Evolutionary conservation across 2,329 filamentous ascomycete genomes (phyloP).

Genomic region (Dactylellina sp.): DNA sequence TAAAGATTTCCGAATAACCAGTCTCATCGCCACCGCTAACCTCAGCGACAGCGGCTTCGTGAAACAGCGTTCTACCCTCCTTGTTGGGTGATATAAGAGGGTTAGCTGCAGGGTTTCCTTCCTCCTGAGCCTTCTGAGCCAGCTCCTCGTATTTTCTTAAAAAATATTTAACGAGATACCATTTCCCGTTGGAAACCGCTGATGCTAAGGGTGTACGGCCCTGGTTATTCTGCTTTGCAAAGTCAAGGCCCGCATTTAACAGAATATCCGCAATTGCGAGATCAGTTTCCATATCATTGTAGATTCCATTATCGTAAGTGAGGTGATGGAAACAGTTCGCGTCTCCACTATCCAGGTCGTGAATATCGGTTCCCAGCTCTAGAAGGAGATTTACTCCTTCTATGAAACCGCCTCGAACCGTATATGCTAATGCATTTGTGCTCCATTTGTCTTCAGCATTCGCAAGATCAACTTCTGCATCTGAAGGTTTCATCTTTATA

Average conservation of each 20-base stretch:
- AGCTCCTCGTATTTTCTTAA: constrained; percentile 22
- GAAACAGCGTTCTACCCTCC: neutral
- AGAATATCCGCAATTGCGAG: constrained; percentile 27
- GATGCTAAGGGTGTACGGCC: neutral
- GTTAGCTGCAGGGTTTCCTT: neutral
- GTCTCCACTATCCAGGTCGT: constrained; percentile 2
- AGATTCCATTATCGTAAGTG: neutral
- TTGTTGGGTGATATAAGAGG: neutral
- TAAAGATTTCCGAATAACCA: neutral
- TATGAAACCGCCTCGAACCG: constrained; percentile 7
- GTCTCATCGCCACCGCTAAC: neutral
- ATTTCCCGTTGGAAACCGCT: neutral
- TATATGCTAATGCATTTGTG: constrained; percentile 23
- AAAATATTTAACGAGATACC: constrained; percentile 12
- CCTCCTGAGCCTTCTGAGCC: neutral
- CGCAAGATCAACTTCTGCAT: constrained; percentile 5
- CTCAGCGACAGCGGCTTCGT: neutral
- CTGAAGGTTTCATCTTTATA: constrained; percentile 26
- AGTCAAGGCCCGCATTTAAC: constrained; percentile 14
- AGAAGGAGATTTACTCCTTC: constrained; percentile 32
- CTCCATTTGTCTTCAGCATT: constrained; percentile 11
- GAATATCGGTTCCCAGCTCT: constrained; percentile 8
- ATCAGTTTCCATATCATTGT: constrained; percentile 2
- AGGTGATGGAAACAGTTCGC: constrained; percentile 39
- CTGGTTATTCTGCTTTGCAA: neutral